These are phyloP conservation scores for Melanomma pulvis-pyrius DNA, from an alignment of 495 filamentous ascomycete genomes.

Conservation along the genomic window DNA sequence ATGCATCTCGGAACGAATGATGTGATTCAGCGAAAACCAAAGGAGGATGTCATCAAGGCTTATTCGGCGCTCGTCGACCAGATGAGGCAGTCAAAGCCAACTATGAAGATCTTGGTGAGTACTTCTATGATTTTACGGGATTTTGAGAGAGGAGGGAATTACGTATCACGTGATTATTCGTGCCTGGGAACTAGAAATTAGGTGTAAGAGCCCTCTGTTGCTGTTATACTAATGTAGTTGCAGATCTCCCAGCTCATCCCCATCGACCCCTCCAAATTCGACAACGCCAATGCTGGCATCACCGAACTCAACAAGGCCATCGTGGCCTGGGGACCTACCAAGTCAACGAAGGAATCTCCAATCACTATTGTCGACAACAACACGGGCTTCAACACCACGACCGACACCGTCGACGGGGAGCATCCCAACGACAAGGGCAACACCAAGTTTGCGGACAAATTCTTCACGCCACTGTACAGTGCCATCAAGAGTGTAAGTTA, in stretches of 20 bases:
- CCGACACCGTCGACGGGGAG: slow-evolving; percentile 29
- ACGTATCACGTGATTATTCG: not conserved
- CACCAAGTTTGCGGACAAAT: slow-evolving; percentile 22
- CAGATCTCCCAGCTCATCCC: slow-evolving; percentile 27
- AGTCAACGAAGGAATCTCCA: slow-evolving; percentile 1
- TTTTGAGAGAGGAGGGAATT: not conserved
- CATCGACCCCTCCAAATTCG: slow-evolving; percentile 8
- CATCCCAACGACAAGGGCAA: slow-evolving; percentile 29
- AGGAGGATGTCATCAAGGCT: slow-evolving; percentile 18
- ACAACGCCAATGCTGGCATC: slow-evolving; percentile 4
- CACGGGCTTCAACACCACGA: slow-evolving; percentile 19
- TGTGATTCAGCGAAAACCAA: slow-evolving; percentile 3
- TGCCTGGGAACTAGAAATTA: not conserved
- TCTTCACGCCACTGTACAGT: slow-evolving; percentile 2
- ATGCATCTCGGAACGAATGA: slow-evolving; percentile 37
- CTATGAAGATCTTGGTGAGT: slow-evolving; percentile 27
- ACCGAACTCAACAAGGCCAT: slow-evolving; percentile 29
- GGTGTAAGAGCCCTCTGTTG: not conserved
- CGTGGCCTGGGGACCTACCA: slow-evolving; percentile 13
- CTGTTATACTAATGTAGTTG: not conserved
- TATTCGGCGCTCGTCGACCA: slow-evolving; percentile 21
- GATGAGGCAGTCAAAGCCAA: slow-evolving; percentile 21
- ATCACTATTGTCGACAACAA: slow-evolving; percentile 27
- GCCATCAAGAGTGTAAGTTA: slow-evolving; percentile 24
- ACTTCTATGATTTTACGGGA: not conserved